Percentiles rank a stretch among this genome's conserved stretches.
Conservation (phyloP, 1,284 basidiomycete species). For the Sphagnurus paluster region DNA sequence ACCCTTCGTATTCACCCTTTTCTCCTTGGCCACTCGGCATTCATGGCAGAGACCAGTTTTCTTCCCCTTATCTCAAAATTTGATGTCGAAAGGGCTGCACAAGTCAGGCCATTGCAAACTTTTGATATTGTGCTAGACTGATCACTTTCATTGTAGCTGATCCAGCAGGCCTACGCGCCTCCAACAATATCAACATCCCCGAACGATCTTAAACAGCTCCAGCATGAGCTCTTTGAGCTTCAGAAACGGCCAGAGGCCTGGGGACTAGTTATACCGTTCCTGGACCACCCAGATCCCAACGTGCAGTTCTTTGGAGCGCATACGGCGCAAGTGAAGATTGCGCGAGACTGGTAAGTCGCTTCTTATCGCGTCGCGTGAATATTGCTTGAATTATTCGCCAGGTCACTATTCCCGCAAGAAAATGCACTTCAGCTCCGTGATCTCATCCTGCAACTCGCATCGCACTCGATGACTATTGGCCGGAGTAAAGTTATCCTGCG, state of each 20-base stretch:
- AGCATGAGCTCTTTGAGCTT: constrained; percentile 72
- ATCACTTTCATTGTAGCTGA: constrained; percentile 28
- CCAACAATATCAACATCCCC: constrained; percentile 45
- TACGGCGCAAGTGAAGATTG: constrained; percentile 88
- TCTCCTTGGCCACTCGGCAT: neutral
- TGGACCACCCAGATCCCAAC: constrained; percentile 70
- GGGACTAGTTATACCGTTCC: constrained; percentile 75
- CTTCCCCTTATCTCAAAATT: constrained; percentile 42
- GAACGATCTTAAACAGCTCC: constrained; percentile 61
- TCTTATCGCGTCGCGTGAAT: constrained; percentile 3
- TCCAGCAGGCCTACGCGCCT: constrained; percentile 61
- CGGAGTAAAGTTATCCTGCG: constrained; percentile 72
- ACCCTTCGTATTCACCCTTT: too few relatives aligned
- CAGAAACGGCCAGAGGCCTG: constrained; percentile 73
- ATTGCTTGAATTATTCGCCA: constrained; percentile 25
- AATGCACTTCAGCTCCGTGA: constrained; percentile 55
- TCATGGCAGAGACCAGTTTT: constrained; percentile 25
- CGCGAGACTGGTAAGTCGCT: constrained; percentile 75
- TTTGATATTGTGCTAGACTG: constrained; percentile 2
- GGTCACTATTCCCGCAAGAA: constrained; percentile 62
- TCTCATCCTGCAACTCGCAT: constrained; percentile 63
- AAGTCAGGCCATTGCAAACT: constrained; percentile 34
- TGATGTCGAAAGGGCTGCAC: constrained; percentile 48
- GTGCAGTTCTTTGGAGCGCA: constrained; percentile 93
- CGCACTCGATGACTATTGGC: constrained; percentile 52